Conservation (phyloP, 805 yeast species). For the Kluyveromyces starmeri region DNA sequence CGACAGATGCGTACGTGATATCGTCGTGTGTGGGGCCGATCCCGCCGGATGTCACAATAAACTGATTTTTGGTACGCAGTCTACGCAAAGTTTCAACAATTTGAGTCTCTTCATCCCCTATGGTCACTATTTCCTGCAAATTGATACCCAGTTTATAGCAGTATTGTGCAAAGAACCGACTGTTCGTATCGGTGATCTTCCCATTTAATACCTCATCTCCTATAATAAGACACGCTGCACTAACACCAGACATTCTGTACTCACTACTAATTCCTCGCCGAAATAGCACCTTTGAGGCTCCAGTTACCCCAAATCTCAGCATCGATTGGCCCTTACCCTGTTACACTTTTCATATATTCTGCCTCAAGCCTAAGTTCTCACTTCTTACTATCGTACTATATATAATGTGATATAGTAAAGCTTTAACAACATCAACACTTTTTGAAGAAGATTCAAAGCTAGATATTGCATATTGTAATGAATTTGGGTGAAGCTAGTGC, state of each 20-base stretch:
- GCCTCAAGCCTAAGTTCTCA: too few relatives aligned
- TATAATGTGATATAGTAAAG: too few relatives aligned
- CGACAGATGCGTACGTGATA: conserved; percentile 70
- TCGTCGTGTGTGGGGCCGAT: conserved; percentile 92
- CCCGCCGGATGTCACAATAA: conserved; percentile 54
- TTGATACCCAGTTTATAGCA: conserved; percentile 65
- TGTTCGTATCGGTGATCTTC: conserved; percentile 72
- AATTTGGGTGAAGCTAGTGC: too few relatives aligned
- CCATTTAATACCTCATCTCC: conserved; percentile 89
- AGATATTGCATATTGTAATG: too few relatives aligned
- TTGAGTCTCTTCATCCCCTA: conserved; percentile 68
- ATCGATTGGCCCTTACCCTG: too few relatives aligned
- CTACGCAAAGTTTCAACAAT: conserved; percentile 44
- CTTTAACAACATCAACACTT: too few relatives aligned
- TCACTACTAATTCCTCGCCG: too few relatives aligned
- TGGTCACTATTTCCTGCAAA: conserved; percentile 54
- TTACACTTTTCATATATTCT: too few relatives aligned
- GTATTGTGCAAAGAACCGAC: conserved; percentile 57
- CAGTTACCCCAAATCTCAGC: too few relatives aligned
- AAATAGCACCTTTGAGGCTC: too few relatives aligned
- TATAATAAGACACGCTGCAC: conserved; percentile 38
- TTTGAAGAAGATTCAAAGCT: too few relatives aligned
- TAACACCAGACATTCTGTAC: conserved; percentile 20
- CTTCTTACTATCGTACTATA: too few relatives aligned
- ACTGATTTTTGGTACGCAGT: conserved; percentile 45